Conservation (phyloP, 2,329 filamentous ascomycete species). For the Pseudogymnoascus sp. region DNA sequence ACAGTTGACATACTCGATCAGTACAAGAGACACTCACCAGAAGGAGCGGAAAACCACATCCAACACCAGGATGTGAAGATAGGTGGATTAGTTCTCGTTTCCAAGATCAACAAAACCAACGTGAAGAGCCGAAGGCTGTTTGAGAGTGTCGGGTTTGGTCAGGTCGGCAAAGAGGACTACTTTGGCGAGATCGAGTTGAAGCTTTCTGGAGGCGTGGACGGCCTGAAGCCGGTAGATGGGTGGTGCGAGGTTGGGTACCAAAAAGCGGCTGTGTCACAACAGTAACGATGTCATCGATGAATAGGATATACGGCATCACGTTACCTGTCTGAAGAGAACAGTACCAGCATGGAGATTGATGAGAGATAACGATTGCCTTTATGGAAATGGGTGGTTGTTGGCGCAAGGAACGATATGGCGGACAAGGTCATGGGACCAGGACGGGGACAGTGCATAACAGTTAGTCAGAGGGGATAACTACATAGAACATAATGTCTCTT, state of each 20-base stretch:
- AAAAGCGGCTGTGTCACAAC: neutral
- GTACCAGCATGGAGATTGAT: neutral
- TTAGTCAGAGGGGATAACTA: neutral
- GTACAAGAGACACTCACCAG: slow-evolving; percentile 31
- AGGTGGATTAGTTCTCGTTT: slow-evolving; percentile 31
- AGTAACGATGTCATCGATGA: neutral
- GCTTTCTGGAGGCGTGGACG: neutral
- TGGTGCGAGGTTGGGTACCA: neutral
- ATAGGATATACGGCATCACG: neutral
- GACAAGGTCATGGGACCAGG: neutral
- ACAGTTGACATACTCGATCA: slow-evolving; percentile 48
- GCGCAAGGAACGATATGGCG: neutral
- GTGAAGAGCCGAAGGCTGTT: slow-evolving; percentile 50
- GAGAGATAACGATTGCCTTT: neutral
- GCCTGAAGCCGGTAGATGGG: neutral
- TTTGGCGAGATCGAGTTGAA: slow-evolving; percentile 59
- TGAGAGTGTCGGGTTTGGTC: slow-evolving; percentile 49
- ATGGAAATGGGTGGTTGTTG: neutral
- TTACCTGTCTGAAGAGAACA: neutral
- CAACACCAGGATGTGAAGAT: slow-evolving; percentile 35
- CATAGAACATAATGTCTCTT: neutral
- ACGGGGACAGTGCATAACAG: neutral
- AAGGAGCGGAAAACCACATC: neutral
- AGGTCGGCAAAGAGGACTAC: slow-evolving; percentile 46
- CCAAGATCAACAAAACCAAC: slow-evolving; percentile 55